These are phyloP conservation scores for Salvia splendens DNA, from an alignment of 257 asterid species.

Conservation along the genomic window DNA sequence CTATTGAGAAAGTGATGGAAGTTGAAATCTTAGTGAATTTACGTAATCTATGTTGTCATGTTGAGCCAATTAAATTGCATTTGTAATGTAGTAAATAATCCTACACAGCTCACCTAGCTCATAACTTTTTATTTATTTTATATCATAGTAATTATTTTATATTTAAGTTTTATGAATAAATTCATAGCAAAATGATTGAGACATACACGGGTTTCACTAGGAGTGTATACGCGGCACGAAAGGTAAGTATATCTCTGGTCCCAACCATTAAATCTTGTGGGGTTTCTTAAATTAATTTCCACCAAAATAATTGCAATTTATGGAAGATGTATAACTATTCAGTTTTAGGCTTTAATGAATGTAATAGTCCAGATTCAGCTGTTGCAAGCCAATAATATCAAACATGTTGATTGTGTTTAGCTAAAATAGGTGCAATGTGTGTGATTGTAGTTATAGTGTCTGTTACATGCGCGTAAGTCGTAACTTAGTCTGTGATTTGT, in stretches of 20 bases:
- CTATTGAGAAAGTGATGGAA: too few relatives aligned
- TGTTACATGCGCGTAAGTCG: too few relatives aligned
- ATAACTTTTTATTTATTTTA: background rate
- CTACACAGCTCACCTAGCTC: too few relatives aligned
- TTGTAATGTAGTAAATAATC: too few relatives aligned
- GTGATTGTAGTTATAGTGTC: background rate
- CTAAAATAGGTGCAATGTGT: background rate
- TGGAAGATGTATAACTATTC: background rate
- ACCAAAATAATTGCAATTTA: background rate
- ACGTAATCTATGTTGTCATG: too few relatives aligned
- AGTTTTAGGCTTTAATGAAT: background rate
- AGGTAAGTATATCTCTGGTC: background rate
- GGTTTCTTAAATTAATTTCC: background rate
- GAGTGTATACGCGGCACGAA: background rate
- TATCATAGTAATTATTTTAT: background rate
- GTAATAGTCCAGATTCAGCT: constrained; percentile 2
- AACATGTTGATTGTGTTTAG: background rate
- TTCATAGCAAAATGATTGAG: background rate
- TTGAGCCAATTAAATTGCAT: too few relatives aligned
- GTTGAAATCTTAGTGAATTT: too few relatives aligned
- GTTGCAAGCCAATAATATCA: background rate
- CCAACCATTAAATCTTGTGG: background rate
- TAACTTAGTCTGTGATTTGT: too few relatives aligned
- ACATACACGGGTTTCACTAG: constrained; percentile 8
- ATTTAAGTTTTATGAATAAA: background rate